phyloP scores from a whole-genome alignment of 1,284 basidiomycete genomes.

The Peniophora sp. region DNA sequence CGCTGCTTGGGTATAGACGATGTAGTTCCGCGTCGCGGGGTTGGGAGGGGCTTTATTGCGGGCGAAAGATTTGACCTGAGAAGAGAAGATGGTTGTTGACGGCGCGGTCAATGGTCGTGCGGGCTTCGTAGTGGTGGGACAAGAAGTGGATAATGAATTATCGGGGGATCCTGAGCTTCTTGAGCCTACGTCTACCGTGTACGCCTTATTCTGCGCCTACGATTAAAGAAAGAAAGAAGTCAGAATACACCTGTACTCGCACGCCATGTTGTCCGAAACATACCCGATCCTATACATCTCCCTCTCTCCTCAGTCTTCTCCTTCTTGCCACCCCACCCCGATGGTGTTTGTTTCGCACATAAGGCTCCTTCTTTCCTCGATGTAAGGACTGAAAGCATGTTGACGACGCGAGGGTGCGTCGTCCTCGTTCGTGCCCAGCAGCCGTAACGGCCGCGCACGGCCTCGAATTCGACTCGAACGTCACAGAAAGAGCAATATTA shows the following conservation, averaged over 20 bases:
- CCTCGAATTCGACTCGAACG: too few species aligned
- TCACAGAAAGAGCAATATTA: too few species aligned
- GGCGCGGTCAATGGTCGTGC: conserved; percentile 26
- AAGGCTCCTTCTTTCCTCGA: conserved; percentile 90
- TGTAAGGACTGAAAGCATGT: conserved; percentile 91
- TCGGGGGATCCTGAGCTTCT: conserved; percentile 38
- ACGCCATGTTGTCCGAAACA: not conserved
- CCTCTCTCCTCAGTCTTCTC: conserved; percentile 79
- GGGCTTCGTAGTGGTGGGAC: conserved; percentile 27
- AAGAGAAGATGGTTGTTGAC: not conserved
- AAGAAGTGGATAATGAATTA: conserved; percentile 14
- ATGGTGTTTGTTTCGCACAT: conserved; percentile 90
- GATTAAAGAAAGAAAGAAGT: too few species aligned
- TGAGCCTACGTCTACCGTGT: conserved; percentile 63
- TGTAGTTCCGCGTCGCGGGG: conserved; percentile 30
- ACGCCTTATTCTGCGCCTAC: conserved; percentile 72
- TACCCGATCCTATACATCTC: conserved; percentile 84
- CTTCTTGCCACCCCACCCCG: conserved; percentile 83
- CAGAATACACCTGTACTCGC: not conserved
- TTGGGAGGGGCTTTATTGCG: not conserved
- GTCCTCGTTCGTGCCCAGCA: too few species aligned
- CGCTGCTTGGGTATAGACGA: conserved; percentile 83
- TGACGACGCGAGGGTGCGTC: conserved; percentile 88
- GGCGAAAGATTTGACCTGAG: not conserved
- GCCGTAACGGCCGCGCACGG: too few species aligned